Evolutionary conservation across 208 protist genomes (phyloP), one percentile per base, ranked within the genome.

Genomic region (Trypanosoma caninum): DNA sequence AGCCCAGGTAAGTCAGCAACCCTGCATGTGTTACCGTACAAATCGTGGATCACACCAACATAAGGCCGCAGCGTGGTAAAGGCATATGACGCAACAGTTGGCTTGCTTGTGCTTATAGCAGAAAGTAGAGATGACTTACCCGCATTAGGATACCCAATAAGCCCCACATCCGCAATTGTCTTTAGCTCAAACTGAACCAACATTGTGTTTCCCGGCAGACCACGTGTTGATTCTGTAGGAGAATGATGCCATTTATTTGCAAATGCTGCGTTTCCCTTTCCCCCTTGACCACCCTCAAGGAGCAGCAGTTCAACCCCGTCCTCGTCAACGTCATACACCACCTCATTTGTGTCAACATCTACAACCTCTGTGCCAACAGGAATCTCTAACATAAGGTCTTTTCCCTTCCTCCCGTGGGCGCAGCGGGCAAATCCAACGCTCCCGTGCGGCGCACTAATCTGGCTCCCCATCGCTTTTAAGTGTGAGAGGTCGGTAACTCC

Each of bases 1-100:
- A 97, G 79, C 7, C 89, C 89, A 18, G 94, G 94, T 20, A 95
- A 79, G 60, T 97, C 94, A 22, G 87, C 91, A 2, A 97, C 76
- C 11, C 81, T 72, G 57, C 87, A 95, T 28, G 76, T 80, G 54
- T 89, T 88, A 38, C 82, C 87, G 53, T 92, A 88, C 3, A 95
- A 62, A 59, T 94, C 81, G 60, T 90, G 71, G 44, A 97, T 65
- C 25, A 90, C 62, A 9, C 91, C 94, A 3, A 97, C 79, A 58
- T 90, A 94, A 1, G 94, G 94, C 2, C 87, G 88, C 20, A 93
- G 72, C 6, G 94, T 97, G 3, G 91, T 97, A 79, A 96, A 97
- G 18, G 87, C 76, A 67, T 96, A 97, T 10, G 81, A 81, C 35
- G 91, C 89, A 40, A 97, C 74, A 31, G 70, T 64, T 2, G 94